Conservation (phyloP, 139 green algal species). For the Gonium pectorale region DNA sequence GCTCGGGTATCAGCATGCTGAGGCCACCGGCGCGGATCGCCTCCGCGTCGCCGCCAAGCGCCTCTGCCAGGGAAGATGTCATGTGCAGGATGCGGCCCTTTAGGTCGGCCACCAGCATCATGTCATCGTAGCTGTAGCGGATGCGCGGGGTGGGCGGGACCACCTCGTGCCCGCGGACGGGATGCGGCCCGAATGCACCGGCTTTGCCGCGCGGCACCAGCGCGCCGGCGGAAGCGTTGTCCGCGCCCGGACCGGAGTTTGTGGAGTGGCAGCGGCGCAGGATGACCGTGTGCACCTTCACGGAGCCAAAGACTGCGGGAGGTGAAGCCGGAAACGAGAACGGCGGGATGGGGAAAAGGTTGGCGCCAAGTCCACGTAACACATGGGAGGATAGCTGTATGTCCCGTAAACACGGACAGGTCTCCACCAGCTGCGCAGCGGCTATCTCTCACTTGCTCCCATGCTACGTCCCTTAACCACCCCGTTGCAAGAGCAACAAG, state of each 20-base stretch:
- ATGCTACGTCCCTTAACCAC: too few species aligned
- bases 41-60: neutral
- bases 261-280: neutral
- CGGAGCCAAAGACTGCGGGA: slow-evolving; percentile 5
- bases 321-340: too few species aligned
- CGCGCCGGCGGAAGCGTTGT: too few species aligned
- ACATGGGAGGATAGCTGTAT: too few species aligned
- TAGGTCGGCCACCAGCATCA: slow-evolving; percentile 9
- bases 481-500: too few species aligned
- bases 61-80: neutral
- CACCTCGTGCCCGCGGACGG: neutral
- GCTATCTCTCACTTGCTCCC: too few species aligned
- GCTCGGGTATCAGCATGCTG: neutral
- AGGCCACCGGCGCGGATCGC: neutral
- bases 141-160: too few species aligned
- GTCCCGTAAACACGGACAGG: too few species aligned
- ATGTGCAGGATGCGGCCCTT: neutral
- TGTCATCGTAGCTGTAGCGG: neutral
- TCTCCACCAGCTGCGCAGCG: too few species aligned
- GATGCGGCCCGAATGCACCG: too few species aligned
- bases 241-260: neutral
- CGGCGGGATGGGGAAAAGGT: too few species aligned
- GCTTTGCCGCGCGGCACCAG: neutral
- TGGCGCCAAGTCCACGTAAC: too few species aligned
- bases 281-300: neutral